Evolutionary conservation across 2,329 filamentous ascomycete species (phyloP), one percentile per base, ranked within the genome.

Genomic region (Fonsecaea monophora): DNA sequence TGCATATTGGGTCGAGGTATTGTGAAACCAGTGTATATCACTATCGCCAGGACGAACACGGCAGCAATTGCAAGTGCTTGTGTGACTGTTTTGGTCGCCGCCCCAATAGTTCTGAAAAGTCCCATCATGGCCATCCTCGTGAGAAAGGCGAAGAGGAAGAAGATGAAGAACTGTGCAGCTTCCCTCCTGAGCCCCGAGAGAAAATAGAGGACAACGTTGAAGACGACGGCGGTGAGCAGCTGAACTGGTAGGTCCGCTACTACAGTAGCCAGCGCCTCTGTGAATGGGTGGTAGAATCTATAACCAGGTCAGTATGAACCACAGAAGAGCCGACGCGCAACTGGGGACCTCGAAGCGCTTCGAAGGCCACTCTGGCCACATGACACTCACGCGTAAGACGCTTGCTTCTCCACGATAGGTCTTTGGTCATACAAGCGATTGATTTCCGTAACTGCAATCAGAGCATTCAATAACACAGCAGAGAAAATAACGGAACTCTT

Each of bases 331-430:
- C 7, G 4, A 42, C 82, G 67, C 87, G 80, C 71, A 91, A 90
- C 74, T 86, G 84, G 25, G 45, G 9, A 25, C 2, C 3, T 18
- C 18, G 2, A 15, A 50, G 18, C 8, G 18, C 45, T 25, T 50
- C 18, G 5, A 50, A 21, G 4, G 18, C 21, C 45, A 12, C 9
- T 25, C 4, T 10, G 3, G 18, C 45, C 8, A 12, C 8, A 21
- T 21, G 9, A 50, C 10, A 50, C 48, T 50, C n/a, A 84, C 18
- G 93, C 92, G 76, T 96, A 97, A 65, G 90, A 88, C 64, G 85
- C 82, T 73, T 97, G 94, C 77, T 97, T 97, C 76, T 97, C 92
- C 67, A 97, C 92, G 73, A 97, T 96, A 1, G 91, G 90, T 42
- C 94, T 90, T 85, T 97, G 93, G 1, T 91, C 87, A 76, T 95